phyloP scores from a whole-genome alignment of 2,329 filamentous ascomycete species.

The Nakataea oryzae region DNA sequence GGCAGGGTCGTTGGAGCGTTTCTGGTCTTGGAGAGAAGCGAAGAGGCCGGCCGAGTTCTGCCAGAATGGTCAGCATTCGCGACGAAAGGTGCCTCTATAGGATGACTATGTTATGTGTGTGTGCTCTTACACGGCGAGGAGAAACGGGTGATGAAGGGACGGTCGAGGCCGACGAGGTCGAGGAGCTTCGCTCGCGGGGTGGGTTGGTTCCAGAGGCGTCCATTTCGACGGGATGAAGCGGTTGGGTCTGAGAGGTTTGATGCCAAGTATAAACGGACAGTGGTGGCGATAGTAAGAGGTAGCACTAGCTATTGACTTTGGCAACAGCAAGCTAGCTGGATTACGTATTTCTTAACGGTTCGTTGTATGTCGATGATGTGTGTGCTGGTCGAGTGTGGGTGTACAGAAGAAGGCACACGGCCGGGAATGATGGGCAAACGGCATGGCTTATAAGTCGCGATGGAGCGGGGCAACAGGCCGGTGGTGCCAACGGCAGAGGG shows the following conservation, averaged over 20 bases:
- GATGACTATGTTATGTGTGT: conserved; percentile 8
- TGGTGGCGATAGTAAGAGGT: not conserved
- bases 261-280: too few relatives aligned
- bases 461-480: not conserved
- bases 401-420: not conserved
- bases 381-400: not conserved
- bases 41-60: conserved; percentile 29
- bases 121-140: conserved; percentile 11
- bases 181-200: conserved; percentile 15
- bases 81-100: too few relatives aligned
- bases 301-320: not conserved
- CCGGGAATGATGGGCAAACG: not conserved
- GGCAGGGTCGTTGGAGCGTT: conserved; percentile 31
- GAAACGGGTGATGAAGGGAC: conserved; percentile 6
- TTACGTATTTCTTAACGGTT: too few relatives aligned
- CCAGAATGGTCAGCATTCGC: too few relatives aligned
- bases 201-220: conserved; percentile 5
- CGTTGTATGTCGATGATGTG: not conserved
- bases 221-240: conserved; percentile 5
- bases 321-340: not conserved
- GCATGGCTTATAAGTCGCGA: not conserved
- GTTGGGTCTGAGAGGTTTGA: not conserved
- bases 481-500: not conserved
- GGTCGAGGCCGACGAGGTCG: conserved; percentile 16
- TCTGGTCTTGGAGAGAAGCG: conserved; percentile 39